Conservation (phyloP, 1,139 yeast species). For the Barnettozyma hawaiiensis region DNA sequence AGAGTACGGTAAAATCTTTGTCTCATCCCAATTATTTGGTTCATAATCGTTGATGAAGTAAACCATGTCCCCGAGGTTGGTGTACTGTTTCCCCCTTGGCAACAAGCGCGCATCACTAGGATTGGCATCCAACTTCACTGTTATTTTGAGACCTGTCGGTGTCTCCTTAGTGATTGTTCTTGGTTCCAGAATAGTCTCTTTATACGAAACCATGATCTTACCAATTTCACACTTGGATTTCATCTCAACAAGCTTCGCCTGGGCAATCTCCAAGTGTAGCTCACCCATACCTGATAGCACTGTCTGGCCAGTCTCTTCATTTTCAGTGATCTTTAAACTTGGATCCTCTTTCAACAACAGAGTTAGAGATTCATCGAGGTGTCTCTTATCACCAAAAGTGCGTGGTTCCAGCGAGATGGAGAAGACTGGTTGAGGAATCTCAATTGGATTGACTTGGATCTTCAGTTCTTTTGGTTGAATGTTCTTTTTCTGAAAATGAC, state of each 20-base stretch:
- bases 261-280: constrained; percentile 81
- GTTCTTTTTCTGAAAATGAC: constrained; percentile 33
- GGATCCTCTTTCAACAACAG: constrained; percentile 80
- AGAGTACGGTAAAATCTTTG: constrained; percentile 43
- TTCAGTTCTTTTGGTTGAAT: constrained; percentile 38
- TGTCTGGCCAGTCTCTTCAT: constrained; percentile 87
- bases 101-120: constrained; percentile 36
- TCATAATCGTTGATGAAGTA: constrained; percentile 29
- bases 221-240: constrained; percentile 79
- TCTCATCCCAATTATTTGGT: constrained; percentile 25
- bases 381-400: constrained; percentile 73
- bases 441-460: constrained; percentile 67
- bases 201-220: constrained; percentile 81
- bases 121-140: constrained; percentile 46
- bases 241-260: constrained; percentile 74
- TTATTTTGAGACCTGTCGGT: constrained; percentile 26
- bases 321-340: constrained; percentile 56
- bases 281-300: constrained; percentile 83
- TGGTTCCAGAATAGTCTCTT: constrained; percentile 54
- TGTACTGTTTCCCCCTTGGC: constrained; percentile 29
- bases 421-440: constrained; percentile 89
- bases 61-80: constrained; percentile 34
- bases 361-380: constrained; percentile 60
- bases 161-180: constrained; percentile 23
- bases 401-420: constrained; percentile 79